Base-by-base conservation (phyloP, 2,329 filamentous ascomycete species). In the Neofusicoccum umdonicola region DNA sequence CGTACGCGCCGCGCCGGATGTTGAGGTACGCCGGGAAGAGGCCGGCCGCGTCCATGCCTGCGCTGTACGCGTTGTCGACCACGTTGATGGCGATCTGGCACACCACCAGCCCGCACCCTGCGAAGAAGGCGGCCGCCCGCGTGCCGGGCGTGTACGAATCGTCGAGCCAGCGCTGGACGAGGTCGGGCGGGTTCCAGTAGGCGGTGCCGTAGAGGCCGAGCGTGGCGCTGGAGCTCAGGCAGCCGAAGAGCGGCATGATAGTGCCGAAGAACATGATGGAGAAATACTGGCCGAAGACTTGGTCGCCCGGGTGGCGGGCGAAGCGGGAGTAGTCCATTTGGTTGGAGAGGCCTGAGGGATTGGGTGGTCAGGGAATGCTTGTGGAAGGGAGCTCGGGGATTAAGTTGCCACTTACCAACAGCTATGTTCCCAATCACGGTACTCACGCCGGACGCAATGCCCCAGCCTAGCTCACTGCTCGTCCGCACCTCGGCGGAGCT, bases 31-130 rank as follows among this genome's bases (percentile, higher is more conserved):
- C 78, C 0, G 84, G 83, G 65, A 81, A 81, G 0, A 86, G 71
- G 1, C 80, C 82, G 0, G 84, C 80, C 56, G 87, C 74, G 68
- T 87, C 85, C 77, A 87, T 85, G 5, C 84, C 85, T 2, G 79
- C 78, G 0, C 80, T 80, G 67, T 84, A 78, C 1, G 79, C 78
- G 68, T 85, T 86, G 61, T 81, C 75, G 44, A 82, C 76, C 9
- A 77, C 74, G 66, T 73, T 74, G 67, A 82, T 78, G 4, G 78
- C 81, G 22, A 84, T 72, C 67, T 83, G 80, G 11, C 76, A 80
- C 1, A 80, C 72, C 1, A 82, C 75, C 1, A 84, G 72, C 0
- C 79, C 81, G 7, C 79, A 67, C 2, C 78, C 78, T 22, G 78
- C 78, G 69, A 84, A 83, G 70, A 83, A 82, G 3, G 78, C 77